These are phyloP conservation scores for Kwoniella sp. DNA, from an alignment of 768 basidiomycete species.

Conservation along the genomic window DNA sequence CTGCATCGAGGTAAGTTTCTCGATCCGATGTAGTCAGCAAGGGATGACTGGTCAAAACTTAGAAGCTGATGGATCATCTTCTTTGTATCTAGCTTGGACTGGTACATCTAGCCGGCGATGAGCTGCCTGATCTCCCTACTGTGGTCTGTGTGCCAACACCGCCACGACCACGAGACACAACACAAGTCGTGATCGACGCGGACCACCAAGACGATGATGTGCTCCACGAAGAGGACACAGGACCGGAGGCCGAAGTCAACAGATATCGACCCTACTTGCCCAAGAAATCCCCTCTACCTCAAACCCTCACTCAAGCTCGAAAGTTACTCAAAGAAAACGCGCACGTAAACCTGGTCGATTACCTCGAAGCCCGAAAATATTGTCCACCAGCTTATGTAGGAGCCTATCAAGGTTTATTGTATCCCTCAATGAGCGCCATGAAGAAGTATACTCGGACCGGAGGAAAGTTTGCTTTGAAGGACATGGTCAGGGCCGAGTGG, in stretches of 20 bases:
- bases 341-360: constrained; percentile 48
- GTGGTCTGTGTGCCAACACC: constrained; percentile 3
- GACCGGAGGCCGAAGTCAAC: too few relatives aligned
- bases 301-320: constrained; percentile 33
- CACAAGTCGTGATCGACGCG: background rate
- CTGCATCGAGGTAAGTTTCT: constrained; percentile 43
- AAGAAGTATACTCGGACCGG: constrained; percentile 31
- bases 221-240: too few relatives aligned
- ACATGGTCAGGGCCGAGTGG: constrained; percentile 40
- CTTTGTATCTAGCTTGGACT: constrained; percentile 33
- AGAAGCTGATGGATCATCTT: too few relatives aligned
- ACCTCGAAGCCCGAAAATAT: constrained; percentile 33
- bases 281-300: constrained; percentile 24
- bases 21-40: too few relatives aligned
- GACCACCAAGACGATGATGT: too few relatives aligned
- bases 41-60: too few relatives aligned
- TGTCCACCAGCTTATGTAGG: constrained; percentile 21
- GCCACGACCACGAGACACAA: constrained; percentile 6
- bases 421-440: constrained; percentile 25
- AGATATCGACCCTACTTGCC: background rate
- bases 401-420: constrained; percentile 27
- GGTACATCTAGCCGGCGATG: constrained; percentile 19
- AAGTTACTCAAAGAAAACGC: constrained; percentile 31
- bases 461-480: constrained; percentile 26
- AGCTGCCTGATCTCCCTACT: constrained; percentile 26